Evolutionary conservation across 257 asterid genomes (phyloP).

Genomic region (Apocynum venetum): DNA sequence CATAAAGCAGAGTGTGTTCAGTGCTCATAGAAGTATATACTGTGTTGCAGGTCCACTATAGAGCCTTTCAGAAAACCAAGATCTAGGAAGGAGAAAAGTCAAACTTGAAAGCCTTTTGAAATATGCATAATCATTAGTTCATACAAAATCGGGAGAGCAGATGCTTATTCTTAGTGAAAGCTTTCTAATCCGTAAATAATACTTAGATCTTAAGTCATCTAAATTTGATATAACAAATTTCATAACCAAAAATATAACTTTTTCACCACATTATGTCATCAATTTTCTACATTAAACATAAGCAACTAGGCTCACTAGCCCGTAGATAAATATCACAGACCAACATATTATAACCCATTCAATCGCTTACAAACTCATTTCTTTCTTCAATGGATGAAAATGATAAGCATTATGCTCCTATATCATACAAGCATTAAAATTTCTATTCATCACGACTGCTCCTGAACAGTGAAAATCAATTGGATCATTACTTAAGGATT

Average conservation of each 20-base stretch:
- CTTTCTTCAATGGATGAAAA: not conserved
- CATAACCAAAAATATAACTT: not conserved
- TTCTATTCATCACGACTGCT: not conserved
- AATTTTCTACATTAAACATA: not conserved
- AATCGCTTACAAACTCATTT: not conserved
- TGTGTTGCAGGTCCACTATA: not conserved
- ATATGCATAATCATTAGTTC: not conserved
- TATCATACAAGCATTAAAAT: not conserved
- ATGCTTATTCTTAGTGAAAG: not conserved
- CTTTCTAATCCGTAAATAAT: not conserved
- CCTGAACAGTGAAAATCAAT: not conserved
- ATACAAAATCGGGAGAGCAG: not conserved
- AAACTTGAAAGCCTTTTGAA: not conserved
- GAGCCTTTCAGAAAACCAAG: not conserved
- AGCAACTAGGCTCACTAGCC: not conserved
- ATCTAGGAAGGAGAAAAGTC: not conserved
- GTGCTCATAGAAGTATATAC: not conserved
- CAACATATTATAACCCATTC: not conserved
- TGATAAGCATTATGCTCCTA: not conserved
- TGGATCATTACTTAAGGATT: too few relatives aligned
- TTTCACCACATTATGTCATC: not conserved
- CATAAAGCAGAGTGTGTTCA: not conserved
- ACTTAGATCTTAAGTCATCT: not conserved
- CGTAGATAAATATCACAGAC: not conserved
- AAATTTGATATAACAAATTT: not conserved